Evolutionary conservation across 345 rosid genomes (phyloP), one percentile per base, ranked within the genome.

Genomic region (Dipteronia dyeriana): DNA sequence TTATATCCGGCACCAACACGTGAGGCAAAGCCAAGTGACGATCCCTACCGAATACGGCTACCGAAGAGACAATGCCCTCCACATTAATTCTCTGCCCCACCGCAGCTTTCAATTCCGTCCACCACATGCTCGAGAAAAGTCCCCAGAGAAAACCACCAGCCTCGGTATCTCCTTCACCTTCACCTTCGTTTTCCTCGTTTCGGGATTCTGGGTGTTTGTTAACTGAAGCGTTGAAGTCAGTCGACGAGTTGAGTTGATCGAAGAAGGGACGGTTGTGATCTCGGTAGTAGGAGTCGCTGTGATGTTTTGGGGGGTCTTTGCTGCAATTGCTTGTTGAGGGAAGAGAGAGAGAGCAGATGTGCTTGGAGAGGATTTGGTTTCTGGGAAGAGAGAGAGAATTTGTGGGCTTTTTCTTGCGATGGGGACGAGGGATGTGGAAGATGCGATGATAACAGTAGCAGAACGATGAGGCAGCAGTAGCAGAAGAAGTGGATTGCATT

Each of bases 101-200:
- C 17, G 93, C 97, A 16, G 95, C 97, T 86, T 86, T 94, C 79
- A 97, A 77, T 72, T 97, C 97, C 54, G 87, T 84, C 99, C 97
- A 97, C 98, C 97, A 91, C 98, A 91, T 92, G 90, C 83, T 92
- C 79, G 95, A 79, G 82, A 82, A 90, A 91, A 88, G 56, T 62
- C 66, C 84, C 39, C 70, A 63, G 7, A 59, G 26, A 20, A 31
- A 70, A 2, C 53, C 76, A 76, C 31, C 57, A 23, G 56, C 29
- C 16, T 26, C 66, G 19, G 60, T 53, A 57, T 68, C 82, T 20
- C 38, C 51, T 16, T 69, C 53, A 66, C 38, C 51, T 16, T 69
- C 53, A 66, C 80, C 88, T 57, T 51, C 71, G 2, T 69, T 60
- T 67, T 75, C 88, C 75, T 41, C 82, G 78, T 74, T 78, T 67